Conservation (phyloP, 1,139 yeast species). For the Meyerozyma sp. region DNA sequence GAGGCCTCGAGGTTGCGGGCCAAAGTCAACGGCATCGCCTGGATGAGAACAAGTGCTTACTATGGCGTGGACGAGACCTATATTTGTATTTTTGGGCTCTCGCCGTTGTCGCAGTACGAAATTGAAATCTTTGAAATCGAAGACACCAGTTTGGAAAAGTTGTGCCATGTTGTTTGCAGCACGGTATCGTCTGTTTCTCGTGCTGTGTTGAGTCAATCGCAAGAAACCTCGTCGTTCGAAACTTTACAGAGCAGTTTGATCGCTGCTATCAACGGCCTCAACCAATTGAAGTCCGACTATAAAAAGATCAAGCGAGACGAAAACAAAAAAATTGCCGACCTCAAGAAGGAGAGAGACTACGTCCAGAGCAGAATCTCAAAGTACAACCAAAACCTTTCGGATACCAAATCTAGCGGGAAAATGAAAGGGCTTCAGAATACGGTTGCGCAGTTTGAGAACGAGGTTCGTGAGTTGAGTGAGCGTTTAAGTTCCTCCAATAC, state of each 20-base stretch:
- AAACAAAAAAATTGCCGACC: constrained; percentile 46
- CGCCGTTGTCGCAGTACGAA: constrained; percentile 65
- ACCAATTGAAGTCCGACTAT: constrained; percentile 43
- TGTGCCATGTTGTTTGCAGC: constrained; percentile 25
- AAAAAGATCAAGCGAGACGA: constrained; percentile 63
- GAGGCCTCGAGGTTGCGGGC: constrained; percentile 29
- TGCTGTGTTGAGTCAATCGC: constrained; percentile 29
- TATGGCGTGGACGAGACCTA: constrained; percentile 40
- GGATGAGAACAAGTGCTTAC: constrained; percentile 42
- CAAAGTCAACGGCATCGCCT: constrained; percentile 54
- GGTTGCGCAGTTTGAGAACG: constrained; percentile 36
- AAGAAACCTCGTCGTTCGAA: constrained; percentile 43
- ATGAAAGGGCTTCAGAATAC: constrained; percentile 39
- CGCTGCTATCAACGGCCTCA: constrained; percentile 53
- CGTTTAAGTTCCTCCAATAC: constrained; percentile 15
- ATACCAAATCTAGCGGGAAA: constrained; percentile 32
- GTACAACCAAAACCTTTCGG: constrained; percentile 12
- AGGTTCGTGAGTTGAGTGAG: constrained; percentile 22
- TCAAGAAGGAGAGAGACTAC: constrained; percentile 54
- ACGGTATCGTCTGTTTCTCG: constrained; percentile 31
- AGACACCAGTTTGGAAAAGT: constrained; percentile 7
- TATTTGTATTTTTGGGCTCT: constrained; percentile 53
- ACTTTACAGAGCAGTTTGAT: constrained; percentile 61
- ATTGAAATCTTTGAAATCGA: constrained; percentile 49
- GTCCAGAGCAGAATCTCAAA: constrained; percentile 46